Base-by-base conservation (phyloP, 2,329 filamentous ascomycete genomes). In the Dactylellina leptospora region DNA sequence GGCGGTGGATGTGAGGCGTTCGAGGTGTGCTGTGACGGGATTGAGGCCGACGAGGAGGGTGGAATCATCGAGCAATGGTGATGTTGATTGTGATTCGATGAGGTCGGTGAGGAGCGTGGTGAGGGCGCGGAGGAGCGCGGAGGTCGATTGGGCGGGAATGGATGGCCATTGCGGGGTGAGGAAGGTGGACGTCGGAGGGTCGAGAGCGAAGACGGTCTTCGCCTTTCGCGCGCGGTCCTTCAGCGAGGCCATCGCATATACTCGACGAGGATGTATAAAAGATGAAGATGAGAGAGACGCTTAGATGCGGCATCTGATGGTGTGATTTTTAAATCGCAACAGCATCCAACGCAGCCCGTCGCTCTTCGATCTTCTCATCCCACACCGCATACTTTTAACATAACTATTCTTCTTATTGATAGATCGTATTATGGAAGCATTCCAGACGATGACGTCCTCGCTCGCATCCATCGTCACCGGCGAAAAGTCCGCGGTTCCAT, bases 31-130 rank as follows among this genome's bases (percentile, higher is more conserved):
- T 3, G 86, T 88, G 64, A 91, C 86, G 64, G 81, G 83, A 75
- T 87, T 85, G 45, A 91, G 80, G 1, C 90, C 90, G 50, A 90
- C 80, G 51, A 90, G 85, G 38, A 92, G 38, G 36, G n/a, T 38
- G 5, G 13, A 30, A 30, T 48, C 51, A 28, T 28, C 4, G 20
- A 6, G 25, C 28, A 25, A 22, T 11, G 40, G 22, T 2, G 64
- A 56, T 1, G 58, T 27, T 6, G 23, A 16, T 38, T 28, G 58
- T 4, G 64, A 59, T 3, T 9, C 36, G 16, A 47, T 25, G 2
- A 72, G 47, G 45, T 63, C 59, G 28, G 59, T 54, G n/a, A 72
- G 59, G n/a, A 72, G 36, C 2, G 28, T 59, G 10, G 27, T 18
- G 6, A 72, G 33, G 6, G 45, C 18, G 5, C 36, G 11, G n/a